Evolutionary conservation across 192 early-diverging fungal species (phyloP), one percentile per base, ranked within the genome.

Genomic region (Podila minutissima): DNA sequence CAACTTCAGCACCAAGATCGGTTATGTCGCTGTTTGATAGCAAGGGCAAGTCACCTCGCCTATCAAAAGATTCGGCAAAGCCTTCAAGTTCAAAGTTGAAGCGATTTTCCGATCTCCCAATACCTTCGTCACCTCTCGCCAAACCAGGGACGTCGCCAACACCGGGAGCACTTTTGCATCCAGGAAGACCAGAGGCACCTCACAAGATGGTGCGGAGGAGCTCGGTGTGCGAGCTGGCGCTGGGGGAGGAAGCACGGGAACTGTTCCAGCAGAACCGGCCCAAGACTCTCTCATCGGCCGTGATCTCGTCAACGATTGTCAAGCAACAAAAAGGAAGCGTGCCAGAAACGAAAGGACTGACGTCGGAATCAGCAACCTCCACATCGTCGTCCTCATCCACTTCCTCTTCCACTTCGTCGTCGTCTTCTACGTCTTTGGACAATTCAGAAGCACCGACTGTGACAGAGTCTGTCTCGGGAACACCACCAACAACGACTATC

Each of bases 221-320:
- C 13, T 81, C 77, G 0, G 71, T 58, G 6, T 81, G 77, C 20
- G 77, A 81, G 22, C 46, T 81, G 4, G 77, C 77, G 12, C 62
- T 81, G 1, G 77, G 77, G 2, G 67, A 65, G n/a, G 77, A 81
- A 26, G 77, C 71, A 10, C 64, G 60, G 2, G 77, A 73, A 5
- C 13, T 72, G 13, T 81, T 81, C 35, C 71, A 69, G 19, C 70
- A 81, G 63, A 81, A 73, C 57, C 59, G 70, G 57, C 67, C 77
- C 51, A 81, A 72, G 62, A 73, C 77, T 0, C 33, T 81, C 5
- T 81, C 77, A 0, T 72, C 70, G 20, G 77, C 71, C 3, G 71
- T 61, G 46, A 68, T 81, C 29, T 37, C 55, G 35, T 72, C 77
- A 1, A 64, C 71, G 29, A 73, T 81, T 37, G 71, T 64, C 8